These are phyloP conservation scores for Candida mesenterica DNA, from an alignment of 1,139 yeast genomes.

Conservation along the genomic window DNA sequence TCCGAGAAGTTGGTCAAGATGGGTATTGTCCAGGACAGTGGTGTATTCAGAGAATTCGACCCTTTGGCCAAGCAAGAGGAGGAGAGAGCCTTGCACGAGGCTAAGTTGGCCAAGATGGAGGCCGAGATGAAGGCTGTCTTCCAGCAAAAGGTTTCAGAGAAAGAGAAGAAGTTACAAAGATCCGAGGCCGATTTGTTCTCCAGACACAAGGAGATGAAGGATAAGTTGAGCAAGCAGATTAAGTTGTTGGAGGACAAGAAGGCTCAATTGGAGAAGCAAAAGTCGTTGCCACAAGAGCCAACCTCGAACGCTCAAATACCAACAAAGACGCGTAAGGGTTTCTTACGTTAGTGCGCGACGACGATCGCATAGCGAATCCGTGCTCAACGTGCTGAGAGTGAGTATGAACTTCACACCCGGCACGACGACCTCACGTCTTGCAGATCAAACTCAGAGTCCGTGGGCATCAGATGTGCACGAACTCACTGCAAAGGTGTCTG, in stretches of 20 bases:
- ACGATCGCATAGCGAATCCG: no score
- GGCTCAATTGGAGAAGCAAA: slow-evolving; percentile 70
- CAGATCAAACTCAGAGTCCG: no score
- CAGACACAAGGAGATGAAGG: slow-evolving; percentile 97
- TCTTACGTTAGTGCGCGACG: slow-evolving; percentile 54
- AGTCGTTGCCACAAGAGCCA: slow-evolving; percentile 42
- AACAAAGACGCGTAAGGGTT: slow-evolving; percentile 58
- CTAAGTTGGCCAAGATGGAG: slow-evolving; percentile 91
- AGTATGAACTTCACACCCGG: no score
- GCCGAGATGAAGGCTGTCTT: slow-evolving; percentile 95
- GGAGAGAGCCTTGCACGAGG: slow-evolving; percentile 90
- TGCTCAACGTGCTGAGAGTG: no score
- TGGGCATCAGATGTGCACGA: no score
- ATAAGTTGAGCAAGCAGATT: slow-evolving; percentile 83
- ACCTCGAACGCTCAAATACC: slow-evolving; percentile 41
- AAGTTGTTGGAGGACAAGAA: slow-evolving; percentile 89
- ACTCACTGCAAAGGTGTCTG: no score
- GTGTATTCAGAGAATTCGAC: slow-evolving; percentile 91
- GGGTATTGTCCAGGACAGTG: slow-evolving; percentile 91
- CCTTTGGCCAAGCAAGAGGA: slow-evolving; percentile 93
- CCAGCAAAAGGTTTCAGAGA: slow-evolving; percentile 94
- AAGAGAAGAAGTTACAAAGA: slow-evolving; percentile 95
- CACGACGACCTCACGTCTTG: no score
- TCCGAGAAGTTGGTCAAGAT: slow-evolving; percentile 72
- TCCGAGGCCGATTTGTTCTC: slow-evolving; percentile 96